A percentile compares a stretch with the other conserved stretches of the same genome.
These are phyloP conservation scores for Sanghuangporus weigelae DNA, from an alignment of 1,284 basidiomycete genomes.

Conservation along the genomic window DNA sequence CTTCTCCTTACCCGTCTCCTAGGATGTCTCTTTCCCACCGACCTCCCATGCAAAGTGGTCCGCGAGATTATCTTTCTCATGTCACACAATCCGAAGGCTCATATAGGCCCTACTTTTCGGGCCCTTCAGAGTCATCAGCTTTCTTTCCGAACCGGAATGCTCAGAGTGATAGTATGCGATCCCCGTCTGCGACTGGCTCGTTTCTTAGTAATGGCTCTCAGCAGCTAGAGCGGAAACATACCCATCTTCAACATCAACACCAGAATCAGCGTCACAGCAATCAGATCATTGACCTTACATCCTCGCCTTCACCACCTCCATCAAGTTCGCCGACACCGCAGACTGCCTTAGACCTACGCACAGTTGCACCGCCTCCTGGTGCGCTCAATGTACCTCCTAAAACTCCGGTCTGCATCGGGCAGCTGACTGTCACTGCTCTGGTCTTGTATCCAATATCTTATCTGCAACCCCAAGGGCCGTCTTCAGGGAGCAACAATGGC, in stretches of 20 bases:
- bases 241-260: neutral
- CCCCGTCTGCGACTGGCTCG: conserved; percentile 18
- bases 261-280: conserved; percentile 9
- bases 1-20: conserved; percentile 10
- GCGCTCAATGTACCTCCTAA: conserved; percentile 59
- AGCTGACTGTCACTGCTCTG: conserved; percentile 74
- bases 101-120: conserved; percentile 46
- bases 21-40: conserved; percentile 11
- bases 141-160: conserved; percentile 27
- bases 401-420: conserved; percentile 85
- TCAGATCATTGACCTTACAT: conserved; percentile 72
- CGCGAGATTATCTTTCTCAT: conserved; percentile 16
- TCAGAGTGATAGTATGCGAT: conserved; percentile 22
- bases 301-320: conserved; percentile 67
- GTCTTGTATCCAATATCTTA: conserved; percentile 84
- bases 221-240: conserved; percentile 4
- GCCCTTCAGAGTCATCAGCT: conserved; percentile 32
- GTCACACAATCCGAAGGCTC: conserved; percentile 19
- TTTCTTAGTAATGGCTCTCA: conserved; percentile 5
- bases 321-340: conserved; percentile 24
- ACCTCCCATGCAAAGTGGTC: conserved; percentile 20
- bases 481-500: conserved; percentile 30
- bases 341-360: conserved; percentile 21
- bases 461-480: conserved; percentile 44
- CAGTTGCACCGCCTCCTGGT: conserved; percentile 26